Base-by-base conservation (phyloP, 2,329 filamentous ascomycete genomes). In the Penicillium sp. region DNA sequence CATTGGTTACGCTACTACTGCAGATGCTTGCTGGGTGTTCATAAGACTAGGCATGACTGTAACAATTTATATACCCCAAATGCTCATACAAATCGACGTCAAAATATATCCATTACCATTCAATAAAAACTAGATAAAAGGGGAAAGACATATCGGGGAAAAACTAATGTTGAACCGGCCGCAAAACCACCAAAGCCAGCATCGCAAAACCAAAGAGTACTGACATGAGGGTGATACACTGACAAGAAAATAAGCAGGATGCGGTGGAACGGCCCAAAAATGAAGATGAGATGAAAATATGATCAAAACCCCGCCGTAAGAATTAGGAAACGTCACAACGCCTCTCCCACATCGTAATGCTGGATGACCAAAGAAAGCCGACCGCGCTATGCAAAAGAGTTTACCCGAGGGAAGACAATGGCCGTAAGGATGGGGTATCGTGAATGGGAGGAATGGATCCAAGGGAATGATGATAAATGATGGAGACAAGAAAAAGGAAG, bases 331-430 rank as follows among this genome's bases (percentile, higher is more conserved):
- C 28, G 39, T 44, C 42, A 40, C 29, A 51, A 64, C 61, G 57
- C 60, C 60, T 47, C 48, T 53, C 43, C 49, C 36, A 40, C 27
- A 42, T 57, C 54, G 54, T 59, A 50, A 62, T 59, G 55, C 51
- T 54, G 51, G 49, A 60, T 52, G 49, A 55, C 42, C 49, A 50
- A 51, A 57, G 39, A 47, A 57, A 59, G 57, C 60, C 55, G 55
- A 58, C 58, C 60, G 51, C 60, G 61, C 59, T 65, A 64, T 65
- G 62, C 60, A 65, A 63, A 56, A 52, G 50, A 50, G 50, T 52
- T 45, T 45, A 51, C 44, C 49, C 44, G 51, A 51, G 41, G 39
- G 40, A 51, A 50, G 43, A 50, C 35, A 42, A 39, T 41, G 49
- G 51, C 47, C 53, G 47, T 61, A 56, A 59, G 49, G 51, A 56